phyloP scores from a whole-genome alignment of 1,284 basidiomycete species.

The Agaricales sp. region DNA sequence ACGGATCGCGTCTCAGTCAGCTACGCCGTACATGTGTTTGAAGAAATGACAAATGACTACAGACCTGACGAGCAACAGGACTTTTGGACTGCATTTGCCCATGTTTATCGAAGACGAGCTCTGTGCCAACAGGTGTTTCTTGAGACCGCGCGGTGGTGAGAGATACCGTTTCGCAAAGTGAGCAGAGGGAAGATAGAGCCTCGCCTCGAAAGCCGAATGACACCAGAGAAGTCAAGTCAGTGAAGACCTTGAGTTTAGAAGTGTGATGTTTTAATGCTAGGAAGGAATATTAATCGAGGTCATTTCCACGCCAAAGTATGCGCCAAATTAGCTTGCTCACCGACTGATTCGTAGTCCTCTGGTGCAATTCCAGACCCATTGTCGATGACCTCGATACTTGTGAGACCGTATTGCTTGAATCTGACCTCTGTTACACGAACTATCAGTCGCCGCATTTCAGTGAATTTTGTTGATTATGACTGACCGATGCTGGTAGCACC shows the following conservation, averaged over 20 bases:
- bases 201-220: slow-evolving; percentile 98
- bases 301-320: too few species aligned
- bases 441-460: background rate
- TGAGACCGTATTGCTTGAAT: slow-evolving; percentile 84
- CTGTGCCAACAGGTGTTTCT: slow-evolving; percentile 68
- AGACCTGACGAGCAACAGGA: slow-evolving; percentile 65
- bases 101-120: slow-evolving; percentile 60
- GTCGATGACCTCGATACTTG: slow-evolving; percentile 85
- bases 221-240: slow-evolving; percentile 63
- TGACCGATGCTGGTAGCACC: slow-evolving; percentile 79
- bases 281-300: slow-evolving; percentile 4
- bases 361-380: slow-evolving; percentile 84
- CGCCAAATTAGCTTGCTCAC: too few species aligned
- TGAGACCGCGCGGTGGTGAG: slow-evolving; percentile 67
- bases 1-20: slow-evolving; percentile 4
- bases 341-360: slow-evolving; percentile 70
- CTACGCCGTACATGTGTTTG: slow-evolving; percentile 6
- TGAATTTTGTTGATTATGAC: slow-evolving; percentile 14
- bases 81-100: slow-evolving; percentile 46
- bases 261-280: slow-evolving; percentile 88
- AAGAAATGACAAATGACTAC: slow-evolving; percentile 14
- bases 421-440: slow-evolving; percentile 74
- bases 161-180: slow-evolving; percentile 62
- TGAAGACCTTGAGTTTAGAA: slow-evolving; percentile 78
- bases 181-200: slow-evolving; percentile 89